Evolutionary conservation across 2,329 filamentous ascomycete species (phyloP), one percentile per base, ranked within the genome.

Genomic region (Talaromyces pinophilus): DNA sequence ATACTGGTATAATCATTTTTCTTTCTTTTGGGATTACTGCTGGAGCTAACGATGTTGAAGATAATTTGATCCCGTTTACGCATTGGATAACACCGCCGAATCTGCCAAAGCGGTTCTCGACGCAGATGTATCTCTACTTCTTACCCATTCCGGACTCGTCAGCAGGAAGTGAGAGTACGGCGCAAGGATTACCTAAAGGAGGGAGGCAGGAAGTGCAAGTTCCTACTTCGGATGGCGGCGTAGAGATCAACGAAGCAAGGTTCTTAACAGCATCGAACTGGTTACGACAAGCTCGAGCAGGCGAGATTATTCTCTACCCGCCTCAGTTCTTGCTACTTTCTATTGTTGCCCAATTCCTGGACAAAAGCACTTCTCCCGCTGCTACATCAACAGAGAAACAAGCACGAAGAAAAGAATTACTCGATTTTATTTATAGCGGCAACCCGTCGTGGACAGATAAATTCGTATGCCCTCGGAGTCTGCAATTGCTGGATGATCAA

Each of bases 41-140:
- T 30, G 28, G 28, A 22, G 33, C 54, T 57, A 19, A 57, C 54
- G n/a, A 57, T 22, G 10, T 35, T n/a, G 15, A 63, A 87, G 89
- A 89, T 1, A 82, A 84, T 44, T 81, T 97, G 2, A 81, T 92
- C 7, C 92, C 93, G 0, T 97, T 96, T 74, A 97, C 93, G 0
- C 87, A 92, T 63, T 98, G 95, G 95, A 85, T 98, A 65, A 98
- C 95, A 2, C 94, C 94, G 0, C 73, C 71, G 0, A 87, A 86
- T 68, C 81, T 90, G 1, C 86, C 88, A 0, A 92, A 89, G 72
- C 86, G 95, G 55, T 99, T 96, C 80, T 92, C 91, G 0, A 97
- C 94, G 0, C 93, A 97, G 76, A 98, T 98, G 94, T 99, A 98
- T 79, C 78, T 98, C 11, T 97, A 97, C 79, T 89, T 96, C 78